phyloP scores from a whole-genome alignment of 2,329 filamentous ascomycete species.

The Huntiella moniliformis region DNA sequence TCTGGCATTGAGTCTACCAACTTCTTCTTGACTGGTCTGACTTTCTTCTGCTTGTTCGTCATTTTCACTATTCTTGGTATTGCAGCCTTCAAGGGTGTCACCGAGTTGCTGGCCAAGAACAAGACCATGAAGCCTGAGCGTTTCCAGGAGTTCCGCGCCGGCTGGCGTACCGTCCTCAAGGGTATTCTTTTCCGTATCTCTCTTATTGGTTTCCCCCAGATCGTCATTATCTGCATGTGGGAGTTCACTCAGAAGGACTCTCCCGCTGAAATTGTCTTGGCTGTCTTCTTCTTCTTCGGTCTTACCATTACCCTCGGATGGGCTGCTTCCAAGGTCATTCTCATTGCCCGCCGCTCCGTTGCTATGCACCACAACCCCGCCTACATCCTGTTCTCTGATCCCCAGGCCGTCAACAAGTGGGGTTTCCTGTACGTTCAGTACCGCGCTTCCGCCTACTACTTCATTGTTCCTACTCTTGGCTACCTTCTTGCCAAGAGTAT shows the following conservation, averaged over 20 bases:
- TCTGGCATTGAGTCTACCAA: conserved; percentile 76
- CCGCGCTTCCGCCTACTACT: conserved; percentile 89
- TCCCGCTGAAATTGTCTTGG: conserved; percentile 65
- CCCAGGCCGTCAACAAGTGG: conserved; percentile 90
- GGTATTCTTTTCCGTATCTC: conserved; percentile 83
- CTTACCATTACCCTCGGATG: conserved; percentile 62
- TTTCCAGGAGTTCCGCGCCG: conserved; percentile 84
- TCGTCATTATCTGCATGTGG: conserved; percentile 82
- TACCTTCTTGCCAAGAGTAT: conserved; percentile 78
- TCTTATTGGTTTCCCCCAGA: conserved; percentile 79
- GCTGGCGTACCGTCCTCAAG: conserved; percentile 82
- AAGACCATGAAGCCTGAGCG: conserved; percentile 68
- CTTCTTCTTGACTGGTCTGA: conserved; percentile 77
- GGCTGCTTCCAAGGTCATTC: conserved; percentile 79
- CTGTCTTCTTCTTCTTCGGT: conserved; percentile 73
- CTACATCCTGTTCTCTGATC: conserved; percentile 92
- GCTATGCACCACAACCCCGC: conserved; percentile 88
- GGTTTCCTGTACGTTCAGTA: conserved; percentile 96
- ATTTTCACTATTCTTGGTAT: conserved; percentile 55
- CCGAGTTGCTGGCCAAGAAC: conserved; percentile 55
- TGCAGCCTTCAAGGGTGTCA: conserved; percentile 59
- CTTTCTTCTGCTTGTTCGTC: conserved; percentile 77
- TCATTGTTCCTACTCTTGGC: conserved; percentile 59
- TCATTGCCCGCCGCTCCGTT: conserved; percentile 73
- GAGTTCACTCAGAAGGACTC: conserved; percentile 79